phyloP scores from a whole-genome alignment of 2,329 filamentous ascomycete genomes.

The Lasiodiplodia hormozganensis region DNA sequence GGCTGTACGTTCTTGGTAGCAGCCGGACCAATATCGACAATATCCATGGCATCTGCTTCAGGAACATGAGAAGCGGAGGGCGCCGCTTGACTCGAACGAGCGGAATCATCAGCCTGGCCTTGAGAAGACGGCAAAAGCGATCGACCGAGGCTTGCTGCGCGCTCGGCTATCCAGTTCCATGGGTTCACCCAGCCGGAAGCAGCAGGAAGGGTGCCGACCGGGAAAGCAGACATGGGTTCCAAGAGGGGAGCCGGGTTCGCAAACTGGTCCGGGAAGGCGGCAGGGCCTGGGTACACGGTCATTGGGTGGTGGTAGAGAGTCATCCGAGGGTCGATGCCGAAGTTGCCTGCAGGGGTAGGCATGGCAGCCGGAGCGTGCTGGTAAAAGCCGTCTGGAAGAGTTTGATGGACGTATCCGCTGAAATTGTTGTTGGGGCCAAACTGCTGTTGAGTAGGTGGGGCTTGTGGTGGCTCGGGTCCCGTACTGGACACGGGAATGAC shows the following conservation, averaged over 20 bases:
- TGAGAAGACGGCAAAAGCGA: neutral
- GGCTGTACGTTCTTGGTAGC: neutral
- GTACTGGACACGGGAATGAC: neutral
- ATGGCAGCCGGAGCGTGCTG: neutral
- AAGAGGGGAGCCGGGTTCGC: neutral
- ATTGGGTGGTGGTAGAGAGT: neutral
- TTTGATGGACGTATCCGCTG: neutral
- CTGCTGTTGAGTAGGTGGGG: neutral
- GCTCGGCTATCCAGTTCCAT: neutral
- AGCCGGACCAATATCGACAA: neutral
- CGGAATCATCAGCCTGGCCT: neutral
- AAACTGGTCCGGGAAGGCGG: neutral
- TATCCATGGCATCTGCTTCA: neutral
- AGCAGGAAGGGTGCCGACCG: neutral
- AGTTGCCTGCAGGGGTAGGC: neutral
- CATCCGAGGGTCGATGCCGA: neutral
- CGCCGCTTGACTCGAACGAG: neutral
- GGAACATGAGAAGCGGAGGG: neutral
- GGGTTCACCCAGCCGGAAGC: neutral
- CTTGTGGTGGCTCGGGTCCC: accelerated
- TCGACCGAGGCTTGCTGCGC: neutral
- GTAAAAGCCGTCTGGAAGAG: neutral
- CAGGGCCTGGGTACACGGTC: neutral
- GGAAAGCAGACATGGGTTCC: neutral
- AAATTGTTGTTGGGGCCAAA: neutral